phyloP scores from a whole-genome alignment of 2,329 filamentous ascomycete genomes.

The Coniochaeta pulveracea region DNA sequence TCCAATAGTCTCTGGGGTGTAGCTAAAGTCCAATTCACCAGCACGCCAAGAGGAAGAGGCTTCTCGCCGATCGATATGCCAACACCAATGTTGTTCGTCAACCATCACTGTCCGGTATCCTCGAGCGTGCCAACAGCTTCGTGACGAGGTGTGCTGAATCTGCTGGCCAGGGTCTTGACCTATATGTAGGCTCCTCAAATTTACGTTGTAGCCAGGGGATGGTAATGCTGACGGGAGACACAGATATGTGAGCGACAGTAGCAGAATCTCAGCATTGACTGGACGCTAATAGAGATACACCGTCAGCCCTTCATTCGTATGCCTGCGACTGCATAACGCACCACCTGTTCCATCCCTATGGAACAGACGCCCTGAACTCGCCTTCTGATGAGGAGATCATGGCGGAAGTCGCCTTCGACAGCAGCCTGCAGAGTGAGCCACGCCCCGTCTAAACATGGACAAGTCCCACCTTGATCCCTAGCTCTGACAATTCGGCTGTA shows the following conservation, averaged over 20 bases:
- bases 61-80: constrained; percentile 56
- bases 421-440: constrained; percentile 51
- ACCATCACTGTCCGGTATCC: constrained; percentile 43
- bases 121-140: constrained; percentile 44
- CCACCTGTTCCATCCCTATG: constrained; percentile 57
- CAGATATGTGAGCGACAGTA: constrained; percentile 9
- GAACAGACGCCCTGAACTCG: constrained; percentile 46
- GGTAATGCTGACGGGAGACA: constrained; percentile 1
- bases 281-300: not conserved
- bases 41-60: constrained; percentile 52
- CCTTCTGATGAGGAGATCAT: constrained; percentile 51
- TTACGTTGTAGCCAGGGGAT: constrained; percentile 10
- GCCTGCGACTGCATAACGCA: constrained; percentile 59
- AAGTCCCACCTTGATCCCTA: not conserved
- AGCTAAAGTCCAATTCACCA: constrained; percentile 14
- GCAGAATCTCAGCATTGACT: not conserved
- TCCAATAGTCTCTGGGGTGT: not conserved
- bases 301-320: constrained; percentile 45
- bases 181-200: constrained; percentile 41
- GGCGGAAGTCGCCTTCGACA: constrained; percentile 56
- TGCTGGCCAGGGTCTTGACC: constrained; percentile 36
- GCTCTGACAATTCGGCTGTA: constrained; percentile 15
- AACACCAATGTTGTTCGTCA: constrained; percentile 54
- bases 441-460: not conserved
- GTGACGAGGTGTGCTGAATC: constrained; percentile 37